Base-by-base conservation (phyloP, 306 rosid species). In the Castanopsis chinensis region DNA sequence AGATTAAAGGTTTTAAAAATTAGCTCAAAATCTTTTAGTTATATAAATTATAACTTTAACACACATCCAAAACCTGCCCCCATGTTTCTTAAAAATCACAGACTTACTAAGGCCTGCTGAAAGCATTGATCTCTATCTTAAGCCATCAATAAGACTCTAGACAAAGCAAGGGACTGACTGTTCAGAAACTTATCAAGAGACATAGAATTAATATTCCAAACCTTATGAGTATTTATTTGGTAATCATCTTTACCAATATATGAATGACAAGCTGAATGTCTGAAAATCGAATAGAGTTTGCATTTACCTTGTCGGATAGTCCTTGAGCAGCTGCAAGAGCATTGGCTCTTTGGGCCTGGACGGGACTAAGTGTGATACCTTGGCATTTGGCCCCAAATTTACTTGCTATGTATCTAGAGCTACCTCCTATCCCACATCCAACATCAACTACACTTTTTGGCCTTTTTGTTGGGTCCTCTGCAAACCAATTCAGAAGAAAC, bases 381-480 rank as follows among this genome's bases (percentile, higher is more conserved):
- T 78, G 37, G 77, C 86, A 84, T 43, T 45, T 86, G 37, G 95
- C 95, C 21, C 91, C 97, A 55, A 76, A 92, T 67, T 89, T 90
- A 56, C 63, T 63, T 18, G 99, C 92, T 52, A 95, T 11, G 77
- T 92, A 92, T 73, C 99, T 85, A 1, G 99, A 92, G 59, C 99
- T 94, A 3, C 99, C 99, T 6, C 99, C 99, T 52, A 94, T 94
- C 77, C 99, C 99, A 80, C 99, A 94, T 43, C 99, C 99, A 23
- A 92, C 99, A 51, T 94, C 99, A 27, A 94, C 92, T 54, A 89
- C 78, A 17, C 74, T 83, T 87, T 81, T 81, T 1, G 90, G 92
- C 77, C 86, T 61, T 59, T 78, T 81, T 2, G 28, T 13, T 70
- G 73, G 56, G 3, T 43, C 81, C 58, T 83, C 88, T 81, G 64